Conservation (phyloP, 305 asterid genomes). For the Fraxinus sp. region DNA sequence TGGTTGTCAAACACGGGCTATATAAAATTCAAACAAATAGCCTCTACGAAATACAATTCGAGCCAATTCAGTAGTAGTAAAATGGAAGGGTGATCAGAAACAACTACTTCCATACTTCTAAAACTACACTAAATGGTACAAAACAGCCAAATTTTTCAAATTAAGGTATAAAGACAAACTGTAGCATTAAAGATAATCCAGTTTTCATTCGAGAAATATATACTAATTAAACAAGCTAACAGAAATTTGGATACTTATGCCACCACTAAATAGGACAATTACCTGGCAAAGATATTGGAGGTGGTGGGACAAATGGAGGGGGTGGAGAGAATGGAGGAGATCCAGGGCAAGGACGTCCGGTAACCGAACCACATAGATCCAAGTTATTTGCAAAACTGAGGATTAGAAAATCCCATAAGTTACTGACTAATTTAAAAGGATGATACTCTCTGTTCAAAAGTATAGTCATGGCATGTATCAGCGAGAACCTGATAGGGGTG, state of each 20-base stretch:
- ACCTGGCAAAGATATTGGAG: constrained; percentile 84
- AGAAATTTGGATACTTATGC: neutral
- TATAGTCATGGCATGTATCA: constrained; percentile 12
- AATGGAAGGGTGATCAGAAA: neutral
- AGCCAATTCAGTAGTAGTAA: neutral
- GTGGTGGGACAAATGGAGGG: constrained; percentile 87
- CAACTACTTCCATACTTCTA: neutral
- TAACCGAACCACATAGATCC: constrained; percentile 94
- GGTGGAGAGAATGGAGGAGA: constrained; percentile 99
- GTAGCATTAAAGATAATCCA: neutral
- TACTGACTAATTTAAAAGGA: constrained; percentile 20
- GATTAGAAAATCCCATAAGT: constrained; percentile 24
- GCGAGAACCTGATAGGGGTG: constrained; percentile 82
- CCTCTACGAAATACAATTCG: neutral
- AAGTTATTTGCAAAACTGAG: constrained; percentile 90
- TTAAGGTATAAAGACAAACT: neutral
- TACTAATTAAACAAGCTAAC: neutral
- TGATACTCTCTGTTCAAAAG: constrained; percentile 5
- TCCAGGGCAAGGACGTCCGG: constrained; percentile 96
- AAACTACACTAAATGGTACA: neutral
- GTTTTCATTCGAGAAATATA: neutral
- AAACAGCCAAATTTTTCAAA: neutral
- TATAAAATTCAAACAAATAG: neutral
- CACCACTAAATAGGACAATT: neutral
- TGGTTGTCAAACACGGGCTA: too few species aligned